Evolutionary conservation across 75 land plant species (phyloP), one percentile per base, ranked within the genome.

Genomic region (Cryptomeria japonica): DNA sequence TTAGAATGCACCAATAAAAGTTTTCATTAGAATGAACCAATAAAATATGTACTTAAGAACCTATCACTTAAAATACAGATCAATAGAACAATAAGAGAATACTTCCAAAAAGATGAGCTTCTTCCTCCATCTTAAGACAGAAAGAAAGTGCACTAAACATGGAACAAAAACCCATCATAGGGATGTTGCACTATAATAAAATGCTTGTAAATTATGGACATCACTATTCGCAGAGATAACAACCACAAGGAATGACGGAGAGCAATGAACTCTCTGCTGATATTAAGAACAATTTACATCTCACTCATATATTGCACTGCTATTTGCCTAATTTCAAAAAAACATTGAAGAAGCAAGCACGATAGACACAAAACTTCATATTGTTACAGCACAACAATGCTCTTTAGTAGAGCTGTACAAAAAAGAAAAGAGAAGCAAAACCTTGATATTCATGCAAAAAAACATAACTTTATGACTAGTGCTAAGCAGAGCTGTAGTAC

Each of bases 401-500:
- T 46, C 34, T 82, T n/a, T 10, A 46, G 31, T 42, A 46, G n/a
- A 82, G 51, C 51, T 46, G 51, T 44, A 42, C 16, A 44, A 82
- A 49, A 49, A 82, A 46, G 25, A 25, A 39, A 82, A 46, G 37
- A 13, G 44, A 22, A 39, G 28, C 28, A 39, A 28, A 15, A 44
- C 16, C 32, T n/a, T n/a, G 42, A 46, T 22, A 82, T 46, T 90
- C 86, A 95, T 2, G 93, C 91, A 78, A 93, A 95, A 86, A 95
- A 95, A 86, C 86, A 87, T 14, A 91, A 75, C 85, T 95, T 94
- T 83, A 95, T 89, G 84, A 94, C 92, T 72, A 95, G 37, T 68
- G 94, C 92, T 64, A 95, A 85, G 73, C 89, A 91, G 85, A 95
- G 77, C 64, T 95, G 96, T 84, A 95, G 85, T 22, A 88, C 80